A percentile compares a stretch with the other conserved stretches of the same genome.
Conservation (phyloP, 1,139 yeast species). For the Pneumocystis sp. region DNA sequence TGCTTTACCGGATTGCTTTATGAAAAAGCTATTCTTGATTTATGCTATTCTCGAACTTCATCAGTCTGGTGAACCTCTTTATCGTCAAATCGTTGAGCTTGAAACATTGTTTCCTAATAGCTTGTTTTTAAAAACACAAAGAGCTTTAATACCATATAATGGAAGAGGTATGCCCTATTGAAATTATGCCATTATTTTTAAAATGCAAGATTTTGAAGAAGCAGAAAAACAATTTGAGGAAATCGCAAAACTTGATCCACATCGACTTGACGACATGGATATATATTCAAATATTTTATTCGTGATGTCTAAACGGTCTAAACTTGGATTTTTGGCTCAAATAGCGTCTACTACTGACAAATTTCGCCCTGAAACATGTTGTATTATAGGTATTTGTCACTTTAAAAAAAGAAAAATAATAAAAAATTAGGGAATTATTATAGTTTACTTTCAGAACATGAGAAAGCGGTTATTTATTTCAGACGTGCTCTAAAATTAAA, state of each 20-base stretch:
- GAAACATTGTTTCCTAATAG: constrained; percentile 50
- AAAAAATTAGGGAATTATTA: constrained; percentile 44
- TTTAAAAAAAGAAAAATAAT: background rate
- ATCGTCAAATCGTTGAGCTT: constrained; percentile 36
- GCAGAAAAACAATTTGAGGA: constrained; percentile 72
- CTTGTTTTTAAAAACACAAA: constrained; percentile 60
- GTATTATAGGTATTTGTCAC: constrained; percentile 52
- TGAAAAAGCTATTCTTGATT: constrained; percentile 56
- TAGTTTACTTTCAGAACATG: constrained; percentile 84
- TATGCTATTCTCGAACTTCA: constrained; percentile 66
- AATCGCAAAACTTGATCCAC: constrained; percentile 62
- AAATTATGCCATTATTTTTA: background rate
- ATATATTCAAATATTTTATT: constrained; percentile 83
- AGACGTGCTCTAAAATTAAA: constrained; percentile 75
- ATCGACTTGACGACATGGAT: constrained; percentile 78
- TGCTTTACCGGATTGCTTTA: constrained; percentile 27
- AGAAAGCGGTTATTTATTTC: constrained; percentile 83
- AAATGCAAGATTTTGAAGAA: constrained; percentile 46
- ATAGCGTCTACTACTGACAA: constrained; percentile 69
- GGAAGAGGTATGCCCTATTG: constrained; percentile 17
- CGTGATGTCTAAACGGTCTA: constrained; percentile 80
- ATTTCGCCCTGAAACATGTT: constrained; percentile 88
- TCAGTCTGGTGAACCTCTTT: constrained; percentile 44
- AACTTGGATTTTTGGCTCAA: constrained; percentile 76
- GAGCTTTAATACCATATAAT: constrained; percentile 68